A percentile compares a stretch with the other conserved stretches of the same genome.
Conservation (phyloP, 148 eudicot genomes). For the Polygonum maritimum region DNA sequence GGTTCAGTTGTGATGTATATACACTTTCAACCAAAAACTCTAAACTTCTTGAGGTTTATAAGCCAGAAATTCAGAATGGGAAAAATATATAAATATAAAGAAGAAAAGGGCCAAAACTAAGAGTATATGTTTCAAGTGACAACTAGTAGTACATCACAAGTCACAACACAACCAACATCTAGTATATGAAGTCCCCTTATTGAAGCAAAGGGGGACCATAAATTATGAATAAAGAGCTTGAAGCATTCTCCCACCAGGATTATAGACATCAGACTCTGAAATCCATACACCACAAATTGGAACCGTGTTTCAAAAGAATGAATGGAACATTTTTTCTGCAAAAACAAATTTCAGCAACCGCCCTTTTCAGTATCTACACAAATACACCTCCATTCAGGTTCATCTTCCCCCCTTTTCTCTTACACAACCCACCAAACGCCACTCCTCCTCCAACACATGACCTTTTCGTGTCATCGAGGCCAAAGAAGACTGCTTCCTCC, state of each 20-base stretch:
- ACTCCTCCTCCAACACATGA: background rate
- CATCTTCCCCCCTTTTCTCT: background rate
- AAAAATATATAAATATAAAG: background rate
- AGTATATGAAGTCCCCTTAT: conserved; percentile 8
- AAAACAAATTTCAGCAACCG: conserved; percentile 1
- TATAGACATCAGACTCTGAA: conserved; percentile 9
- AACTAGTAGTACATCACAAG: background rate
- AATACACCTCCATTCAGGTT: background rate
- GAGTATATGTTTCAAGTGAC: background rate
- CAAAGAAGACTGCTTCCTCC: background rate
- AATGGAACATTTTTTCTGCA: background rate
- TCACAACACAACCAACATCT: conserved; percentile 6
- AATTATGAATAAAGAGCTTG: conserved; percentile 11
- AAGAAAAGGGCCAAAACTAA: background rate
- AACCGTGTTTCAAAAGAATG: conserved; percentile 5
- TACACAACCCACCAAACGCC: conserved; percentile 3
- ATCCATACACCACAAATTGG: background rate
- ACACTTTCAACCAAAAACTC: too few species aligned
- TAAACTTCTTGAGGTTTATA: background rate
- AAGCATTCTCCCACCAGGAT: background rate
- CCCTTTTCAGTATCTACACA: conserved; percentile 8
- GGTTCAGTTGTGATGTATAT: background rate
- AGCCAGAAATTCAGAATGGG: background rate
- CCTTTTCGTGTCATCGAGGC: background rate
- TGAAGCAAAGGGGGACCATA: conserved; percentile 1